Percentiles rank a stretch among this genome's conserved stretches.
These are phyloP conservation scores for Komagataella kurtzmanii DNA, from an alignment of 805 yeast genomes.

Conservation along the genomic window DNA sequence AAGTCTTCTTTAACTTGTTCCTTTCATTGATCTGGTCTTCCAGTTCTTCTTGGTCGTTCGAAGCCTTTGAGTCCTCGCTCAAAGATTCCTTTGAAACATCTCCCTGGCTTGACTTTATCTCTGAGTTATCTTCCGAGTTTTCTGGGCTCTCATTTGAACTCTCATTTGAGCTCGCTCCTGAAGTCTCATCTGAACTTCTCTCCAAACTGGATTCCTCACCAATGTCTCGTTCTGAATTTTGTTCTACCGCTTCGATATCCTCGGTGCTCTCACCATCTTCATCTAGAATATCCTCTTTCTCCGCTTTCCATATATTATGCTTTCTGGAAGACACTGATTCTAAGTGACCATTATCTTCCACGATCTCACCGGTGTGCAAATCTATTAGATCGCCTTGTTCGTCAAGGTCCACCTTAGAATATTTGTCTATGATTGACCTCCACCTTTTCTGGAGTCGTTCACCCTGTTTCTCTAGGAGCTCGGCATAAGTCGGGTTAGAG, in stretches of 20 bases:
- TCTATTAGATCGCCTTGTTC: slow-evolving; percentile 31
- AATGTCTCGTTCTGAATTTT: not conserved
- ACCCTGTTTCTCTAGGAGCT: slow-evolving; percentile 9
- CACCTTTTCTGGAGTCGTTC: slow-evolving; percentile 18
- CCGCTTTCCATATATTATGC: not conserved
- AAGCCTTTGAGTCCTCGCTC: not conserved
- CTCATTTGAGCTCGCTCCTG: not conserved
- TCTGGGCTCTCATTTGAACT: not conserved
- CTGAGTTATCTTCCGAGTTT: not conserved
- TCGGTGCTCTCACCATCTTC: not conserved
- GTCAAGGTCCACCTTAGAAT: slow-evolving; percentile 30
- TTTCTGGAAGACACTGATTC: not conserved
- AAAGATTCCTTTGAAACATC: not conserved
- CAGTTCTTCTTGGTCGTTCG: not conserved
- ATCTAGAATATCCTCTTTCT: not conserved
- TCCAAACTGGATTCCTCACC: not conserved
- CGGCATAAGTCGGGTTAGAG: not conserved
- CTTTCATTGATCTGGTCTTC: not conserved
- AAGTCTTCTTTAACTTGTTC: not conserved
- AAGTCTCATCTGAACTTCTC: not conserved
- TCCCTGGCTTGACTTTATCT: not conserved
- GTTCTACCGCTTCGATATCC: not conserved
- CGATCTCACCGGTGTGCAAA: slow-evolving; percentile 1
- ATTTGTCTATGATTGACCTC: slow-evolving; percentile 39
- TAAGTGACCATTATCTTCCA: slow-evolving; percentile 3